phyloP scores from a whole-genome alignment of 305 asterid genomes.

The Solanum aculeatissimum region DNA sequence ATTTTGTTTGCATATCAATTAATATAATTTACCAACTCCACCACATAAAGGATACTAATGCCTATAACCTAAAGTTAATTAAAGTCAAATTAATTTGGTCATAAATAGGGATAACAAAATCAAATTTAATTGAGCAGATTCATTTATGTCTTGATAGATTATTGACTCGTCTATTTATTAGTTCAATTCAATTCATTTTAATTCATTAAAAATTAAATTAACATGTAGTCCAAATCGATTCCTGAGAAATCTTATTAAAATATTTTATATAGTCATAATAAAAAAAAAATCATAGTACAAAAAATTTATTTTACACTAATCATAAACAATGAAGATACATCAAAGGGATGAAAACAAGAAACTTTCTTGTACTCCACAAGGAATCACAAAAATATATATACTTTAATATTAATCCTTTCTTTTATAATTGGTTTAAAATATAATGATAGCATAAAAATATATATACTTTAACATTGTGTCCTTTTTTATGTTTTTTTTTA shows the following conservation, averaged over 20 bases:
- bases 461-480: not conserved
- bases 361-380: not conserved
- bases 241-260: too few species aligned
- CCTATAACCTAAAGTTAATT: not conserved
- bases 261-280: not conserved
- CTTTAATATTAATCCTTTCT: not conserved
- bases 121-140: not conserved
- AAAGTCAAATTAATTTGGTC: not conserved
- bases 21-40: not conserved
- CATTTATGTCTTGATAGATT: not conserved
- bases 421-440: not conserved
- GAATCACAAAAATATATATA: not conserved
- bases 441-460: not conserved
- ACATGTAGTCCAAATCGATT: not conserved
- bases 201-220: not conserved
- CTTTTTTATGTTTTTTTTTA: not conserved
- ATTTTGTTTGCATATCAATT: not conserved
- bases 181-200: not conserved
- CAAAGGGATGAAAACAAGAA: not conserved
- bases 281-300: too few species aligned
- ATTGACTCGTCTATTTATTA: not conserved
- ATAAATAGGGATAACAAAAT: not conserved
- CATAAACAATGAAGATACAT: not conserved
- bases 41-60: not conserved
- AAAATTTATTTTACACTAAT: too few species aligned